Evolutionary conservation across 495 filamentous ascomycete species (phyloP), one percentile per base, ranked within the genome.

Genomic region (Xylaria palmicola): DNA sequence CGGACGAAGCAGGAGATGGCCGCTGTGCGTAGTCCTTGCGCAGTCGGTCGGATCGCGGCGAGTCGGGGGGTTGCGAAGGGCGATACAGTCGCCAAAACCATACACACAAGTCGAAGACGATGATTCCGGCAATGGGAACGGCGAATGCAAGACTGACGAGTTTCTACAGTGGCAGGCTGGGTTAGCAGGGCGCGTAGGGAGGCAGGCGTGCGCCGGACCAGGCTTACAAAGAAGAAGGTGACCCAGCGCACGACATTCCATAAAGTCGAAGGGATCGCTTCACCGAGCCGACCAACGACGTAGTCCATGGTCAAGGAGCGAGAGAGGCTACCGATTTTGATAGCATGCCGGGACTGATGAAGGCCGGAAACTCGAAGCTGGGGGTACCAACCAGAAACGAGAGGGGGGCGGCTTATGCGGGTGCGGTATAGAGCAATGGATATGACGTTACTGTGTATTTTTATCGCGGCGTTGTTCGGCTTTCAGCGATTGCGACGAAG

Each of bases 51-150:
- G 64, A 45, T 34, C 44, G 64, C 15, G 51, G 41, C 7, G 60
- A 44, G 10, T 69, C 66, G 40, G 48, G 64, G 30, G 47, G 44
- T 27, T 48, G 47, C 17, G 48, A 56, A n/a, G 66, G 66, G 26
- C 43, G 62, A 56, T 61, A 65, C 13, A 78, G 58, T 59, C 77
- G 71, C 69, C 72, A 79, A 15, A 78, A 47, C 77, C 77, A 81
- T 26, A 81, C 68, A n/a, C 60, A 60, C 41, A 81, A 63, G 60
- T 81, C 78, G 59, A 77, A 78, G 30, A 77, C n/a, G 53, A 71
- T 66, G 1, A 71, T 41, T 19, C 69, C 50, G 24, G 74, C 57
- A 15, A 79, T 34, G 44, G 69, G 69, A 17, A 66, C 54, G 13
- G 40, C 53, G 27, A 71, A 71, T 20, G 69, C 66, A 4, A 71